Base-by-base conservation (phyloP, 345 rosid species). In the Lumnitzera littorea region DNA sequence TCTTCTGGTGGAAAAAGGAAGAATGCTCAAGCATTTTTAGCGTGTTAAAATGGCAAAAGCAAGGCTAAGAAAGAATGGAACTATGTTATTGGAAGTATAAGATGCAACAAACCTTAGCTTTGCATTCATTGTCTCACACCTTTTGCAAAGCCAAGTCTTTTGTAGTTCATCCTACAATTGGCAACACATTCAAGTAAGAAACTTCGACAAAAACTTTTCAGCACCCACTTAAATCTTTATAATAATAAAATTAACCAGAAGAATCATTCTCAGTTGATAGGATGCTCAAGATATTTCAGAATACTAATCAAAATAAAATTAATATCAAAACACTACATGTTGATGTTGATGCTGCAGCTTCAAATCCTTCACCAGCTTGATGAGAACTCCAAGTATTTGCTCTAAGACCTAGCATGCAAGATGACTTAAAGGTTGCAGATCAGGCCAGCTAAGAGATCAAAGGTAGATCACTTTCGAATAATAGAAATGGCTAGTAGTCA, bases 111-210 rank as follows among this genome's bases (percentile, higher is more conserved):
- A 94, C 99, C 99, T 88, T 70, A 90, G 51, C 74, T 94, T 94
- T 55, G 96, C 99, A 52, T 76, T 83, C 99, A 94, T 90, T 62
- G 97, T 94, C 80, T 86, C 97, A 67, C 99, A 94, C 68, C 91
- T 83, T 75, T 94, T 90, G 78, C 91, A 86, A 53, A 91, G 72
- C 99, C 95, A 94, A 36, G 89, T 88, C 72, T 90, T 88, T 62
- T 94, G 97, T 65, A 88, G 78, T 56, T 94, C 92, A 82, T 94
- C 96, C 97, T 91, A 64, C 36, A 62, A 62, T 6, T 36, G 61
- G 24, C 15, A 51, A 57, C 46, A n/a, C n/a, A 4, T 31, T 14
- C 24, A 17, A 20, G 17, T 27, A 27, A 52, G 24, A 48, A 31
- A 8, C 23, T 55, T 46, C 20, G 17, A 36, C 24, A 50, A 12